Conservation (phyloP, 1,139 yeast genomes). For the Candida mesenterica region DNA sequence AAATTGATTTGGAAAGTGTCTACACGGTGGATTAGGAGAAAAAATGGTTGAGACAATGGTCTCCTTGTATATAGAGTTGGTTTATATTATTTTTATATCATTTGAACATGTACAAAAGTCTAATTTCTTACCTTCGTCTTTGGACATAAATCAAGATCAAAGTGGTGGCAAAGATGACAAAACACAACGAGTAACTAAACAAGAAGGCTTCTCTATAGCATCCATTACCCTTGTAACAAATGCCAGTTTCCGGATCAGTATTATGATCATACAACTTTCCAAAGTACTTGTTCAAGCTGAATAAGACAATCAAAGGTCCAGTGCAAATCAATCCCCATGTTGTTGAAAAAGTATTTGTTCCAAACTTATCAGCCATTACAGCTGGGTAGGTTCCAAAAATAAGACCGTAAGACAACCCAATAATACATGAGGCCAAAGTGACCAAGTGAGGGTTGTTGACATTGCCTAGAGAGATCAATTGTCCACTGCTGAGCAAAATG, state of each 20-base stretch:
- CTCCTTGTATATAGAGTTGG: constrained; percentile 6
- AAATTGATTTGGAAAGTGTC: constrained; percentile 54
- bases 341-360: constrained; percentile 41
- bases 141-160: constrained; percentile 27
- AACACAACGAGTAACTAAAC: constrained; percentile 27
- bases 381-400: constrained; percentile 48
- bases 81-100: background rate
- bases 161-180: constrained; percentile 21
- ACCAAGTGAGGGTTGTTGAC: constrained; percentile 27
- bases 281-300: constrained; percentile 37
- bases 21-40: constrained; percentile 41
- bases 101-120: background rate
- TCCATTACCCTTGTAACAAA: constrained; percentile 35
- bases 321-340: constrained; percentile 48
- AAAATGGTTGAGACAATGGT: too few relatives aligned
- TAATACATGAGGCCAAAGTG: constrained; percentile 31
- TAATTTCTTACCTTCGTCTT: constrained; percentile 14
- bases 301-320: constrained; percentile 39
- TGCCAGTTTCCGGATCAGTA: constrained; percentile 30
- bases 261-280: constrained; percentile 39
- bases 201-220: constrained; percentile 38
- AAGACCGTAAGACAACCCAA: constrained; percentile 43
- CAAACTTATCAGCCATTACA: constrained; percentile 44
- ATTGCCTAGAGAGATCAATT: constrained; percentile 29
- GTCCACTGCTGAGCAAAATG: constrained; percentile 29